These are phyloP conservation scores for Pythium grandisporangium DNA, from an alignment of 352 stramenopile genomes.

Conservation along the genomic window DNA sequence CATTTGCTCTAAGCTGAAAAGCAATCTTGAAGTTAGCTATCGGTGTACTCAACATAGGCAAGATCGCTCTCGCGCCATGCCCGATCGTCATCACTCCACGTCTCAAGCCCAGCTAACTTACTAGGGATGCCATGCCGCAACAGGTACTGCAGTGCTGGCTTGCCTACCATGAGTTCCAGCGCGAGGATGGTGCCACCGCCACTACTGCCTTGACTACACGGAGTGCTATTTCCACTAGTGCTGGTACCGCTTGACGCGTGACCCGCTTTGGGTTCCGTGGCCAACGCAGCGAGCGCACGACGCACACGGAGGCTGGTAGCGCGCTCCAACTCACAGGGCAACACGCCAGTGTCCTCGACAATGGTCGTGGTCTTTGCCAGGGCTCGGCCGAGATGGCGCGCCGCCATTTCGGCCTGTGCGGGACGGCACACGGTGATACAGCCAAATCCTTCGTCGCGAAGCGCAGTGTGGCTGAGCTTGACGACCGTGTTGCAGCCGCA, in stretches of 20 bases:
- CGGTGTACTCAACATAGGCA: constrained; percentile 65
- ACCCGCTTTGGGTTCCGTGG: too few species aligned
- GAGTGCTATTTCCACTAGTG: too few species aligned
- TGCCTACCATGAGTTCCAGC: constrained; percentile 71
- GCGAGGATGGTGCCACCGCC: too few species aligned
- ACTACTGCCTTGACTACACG: too few species aligned
- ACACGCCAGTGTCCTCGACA: constrained; percentile 58
- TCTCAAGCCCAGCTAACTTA: constrained; percentile 46
- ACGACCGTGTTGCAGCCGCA: constrained; percentile 74
- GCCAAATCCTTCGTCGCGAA: constrained; percentile 57
- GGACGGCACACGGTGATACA: constrained; percentile 61
- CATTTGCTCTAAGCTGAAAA: too few species aligned
- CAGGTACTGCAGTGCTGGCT: constrained; percentile 55
- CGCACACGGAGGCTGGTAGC: constrained; percentile 58
- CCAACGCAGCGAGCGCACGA: constrained; percentile 23
- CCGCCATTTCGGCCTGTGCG: constrained; percentile 57
- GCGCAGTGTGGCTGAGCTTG: constrained; percentile 61
- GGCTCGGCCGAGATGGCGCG: constrained; percentile 60
- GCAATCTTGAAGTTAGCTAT: too few species aligned
- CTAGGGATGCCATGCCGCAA: constrained; percentile 37
- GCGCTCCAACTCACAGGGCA: constrained; percentile 55
- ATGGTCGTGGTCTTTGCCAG: constrained; percentile 51
- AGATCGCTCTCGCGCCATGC: constrained; percentile 50
- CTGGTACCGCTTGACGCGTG: too few species aligned
- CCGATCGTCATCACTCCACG: constrained; percentile 59